Conservation (phyloP, 768 basidiomycete genomes). For the Exsudoporus frostii region DNA sequence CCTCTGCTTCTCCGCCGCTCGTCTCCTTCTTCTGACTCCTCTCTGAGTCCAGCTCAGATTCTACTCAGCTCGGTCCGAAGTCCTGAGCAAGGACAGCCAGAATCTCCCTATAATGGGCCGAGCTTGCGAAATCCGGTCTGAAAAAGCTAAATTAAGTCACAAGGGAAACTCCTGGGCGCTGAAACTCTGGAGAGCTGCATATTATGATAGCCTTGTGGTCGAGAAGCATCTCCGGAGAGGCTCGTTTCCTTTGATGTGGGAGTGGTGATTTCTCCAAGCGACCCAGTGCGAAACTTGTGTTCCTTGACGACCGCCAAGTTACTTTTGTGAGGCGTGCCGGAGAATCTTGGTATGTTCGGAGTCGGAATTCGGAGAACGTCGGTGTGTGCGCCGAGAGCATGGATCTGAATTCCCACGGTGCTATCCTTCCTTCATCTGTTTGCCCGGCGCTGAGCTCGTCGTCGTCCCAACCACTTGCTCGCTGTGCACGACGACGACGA, state of each 20-base stretch:
- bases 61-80: no score
- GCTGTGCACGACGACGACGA: slow-evolving; percentile 28
- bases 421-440: slow-evolving; percentile 10
- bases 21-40: no score
- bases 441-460: slow-evolving; percentile 17
- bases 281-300: background rate
- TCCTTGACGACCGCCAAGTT: slow-evolving; percentile 2
- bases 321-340: no score
- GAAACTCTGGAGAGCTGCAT: background rate
- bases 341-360: slow-evolving; percentile 3
- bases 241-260: background rate
- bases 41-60: no score
- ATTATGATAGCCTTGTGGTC: background rate
- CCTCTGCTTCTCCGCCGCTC: no score
- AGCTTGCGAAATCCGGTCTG: background rate
- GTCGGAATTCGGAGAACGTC: slow-evolving; percentile 19
- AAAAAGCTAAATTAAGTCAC: background rate
- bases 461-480: slow-evolving; percentile 22
- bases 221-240: background rate
- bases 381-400: background rate
- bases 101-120: background rate
- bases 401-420: slow-evolving; percentile 26
- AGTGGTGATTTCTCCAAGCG: background rate
- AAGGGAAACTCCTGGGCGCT: background rate
- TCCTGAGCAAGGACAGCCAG: background rate